These are phyloP conservation scores for Chaetomium sp. DNA, from an alignment of 2,329 filamentous ascomycete species.

Conservation along the genomic window DNA sequence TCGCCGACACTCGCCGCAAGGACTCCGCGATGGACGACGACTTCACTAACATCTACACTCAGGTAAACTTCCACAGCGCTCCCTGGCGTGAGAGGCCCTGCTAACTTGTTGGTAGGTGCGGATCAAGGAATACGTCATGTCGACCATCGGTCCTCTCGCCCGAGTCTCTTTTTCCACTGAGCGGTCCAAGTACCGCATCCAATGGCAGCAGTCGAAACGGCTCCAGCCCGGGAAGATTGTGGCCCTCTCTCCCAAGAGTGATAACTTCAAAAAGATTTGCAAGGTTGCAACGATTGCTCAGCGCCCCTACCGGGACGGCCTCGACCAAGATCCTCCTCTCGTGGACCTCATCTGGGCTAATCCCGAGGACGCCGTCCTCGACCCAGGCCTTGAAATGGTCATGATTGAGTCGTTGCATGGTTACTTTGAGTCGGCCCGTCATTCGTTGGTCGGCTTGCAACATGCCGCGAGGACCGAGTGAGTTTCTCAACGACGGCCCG, in stretches of 20 bases:
- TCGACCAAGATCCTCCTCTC: slow-evolving; percentile 68
- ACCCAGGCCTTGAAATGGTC: slow-evolving; percentile 68
- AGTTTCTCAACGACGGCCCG: slow-evolving; percentile 44
- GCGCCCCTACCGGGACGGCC: slow-evolving; percentile 59
- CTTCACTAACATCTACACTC: slow-evolving; percentile 67
- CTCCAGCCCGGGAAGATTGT: slow-evolving; percentile 57
- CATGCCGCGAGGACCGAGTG: slow-evolving; percentile 46
- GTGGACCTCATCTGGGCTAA: slow-evolving; percentile 75
- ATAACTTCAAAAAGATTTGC: slow-evolving; percentile 67
- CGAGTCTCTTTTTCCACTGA: slow-evolving; percentile 71
- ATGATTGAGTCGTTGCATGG: slow-evolving; percentile 77
- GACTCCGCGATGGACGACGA: slow-evolving; percentile 56
- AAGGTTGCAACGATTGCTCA: slow-evolving; percentile 74
- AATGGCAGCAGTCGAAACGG: slow-evolving; percentile 60
- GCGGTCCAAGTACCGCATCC: slow-evolving; percentile 65
- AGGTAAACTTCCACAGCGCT: slow-evolving; percentile 49
- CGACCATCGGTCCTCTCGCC: slow-evolving; percentile 63
- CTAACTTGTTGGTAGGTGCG: slow-evolving; percentile 56
- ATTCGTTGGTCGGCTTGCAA: slow-evolving; percentile 74
- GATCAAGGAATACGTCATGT: slow-evolving; percentile 65
- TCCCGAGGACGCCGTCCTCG: slow-evolving; percentile 61
- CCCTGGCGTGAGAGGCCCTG: not conserved
- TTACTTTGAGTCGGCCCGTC: slow-evolving; percentile 76
- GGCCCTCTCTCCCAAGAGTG: slow-evolving; percentile 53
- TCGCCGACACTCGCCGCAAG: slow-evolving; percentile 45